Conservation (phyloP, 1,284 basidiomycete genomes). For the Kwoniella shivajii region DNA sequence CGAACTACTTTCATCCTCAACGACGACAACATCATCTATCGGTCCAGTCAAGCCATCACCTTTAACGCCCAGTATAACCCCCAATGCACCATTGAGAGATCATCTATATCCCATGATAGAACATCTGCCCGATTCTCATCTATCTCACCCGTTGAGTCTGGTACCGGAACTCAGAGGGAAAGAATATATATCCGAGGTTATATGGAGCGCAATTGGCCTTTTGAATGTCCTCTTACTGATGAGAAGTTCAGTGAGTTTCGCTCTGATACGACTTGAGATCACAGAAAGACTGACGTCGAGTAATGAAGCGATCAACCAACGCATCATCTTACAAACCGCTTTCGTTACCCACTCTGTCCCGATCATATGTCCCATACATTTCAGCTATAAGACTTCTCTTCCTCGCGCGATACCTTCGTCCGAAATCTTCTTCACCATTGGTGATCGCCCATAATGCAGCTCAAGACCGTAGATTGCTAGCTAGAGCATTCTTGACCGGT, state of each 20-base stretch:
- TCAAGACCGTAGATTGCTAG: constrained; percentile 76
- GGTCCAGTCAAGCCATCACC: constrained; percentile 50
- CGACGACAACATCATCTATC: constrained; percentile 45
- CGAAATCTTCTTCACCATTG: constrained; percentile 27
- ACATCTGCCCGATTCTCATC: constrained; percentile 42
- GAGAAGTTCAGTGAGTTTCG: constrained; percentile 26
- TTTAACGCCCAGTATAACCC: constrained; percentile 52
- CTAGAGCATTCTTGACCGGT: constrained; percentile 79
- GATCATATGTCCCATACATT: constrained; percentile 40
- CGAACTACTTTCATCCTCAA: constrained; percentile 19
- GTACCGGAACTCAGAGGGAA: constrained; percentile 34
- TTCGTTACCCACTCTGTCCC: constrained; percentile 45
- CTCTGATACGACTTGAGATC: not conserved
- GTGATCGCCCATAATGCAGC: constrained; percentile 68
- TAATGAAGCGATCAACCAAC: constrained; percentile 10
- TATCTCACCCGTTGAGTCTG: constrained; percentile 39
- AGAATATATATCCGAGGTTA: constrained; percentile 40
- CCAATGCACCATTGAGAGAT: constrained; percentile 63
- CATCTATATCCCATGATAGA: constrained; percentile 49
- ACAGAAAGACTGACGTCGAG: not conserved
- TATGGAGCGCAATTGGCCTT: constrained; percentile 49
- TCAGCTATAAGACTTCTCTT: constrained; percentile 41
- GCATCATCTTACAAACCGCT: constrained; percentile 19
- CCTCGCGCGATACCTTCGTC: constrained; percentile 39
- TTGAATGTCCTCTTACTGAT: constrained; percentile 62